Conservation (phyloP, 371 early-diverging fungal genomes). For the Lichtheimia ramosa region DNA sequence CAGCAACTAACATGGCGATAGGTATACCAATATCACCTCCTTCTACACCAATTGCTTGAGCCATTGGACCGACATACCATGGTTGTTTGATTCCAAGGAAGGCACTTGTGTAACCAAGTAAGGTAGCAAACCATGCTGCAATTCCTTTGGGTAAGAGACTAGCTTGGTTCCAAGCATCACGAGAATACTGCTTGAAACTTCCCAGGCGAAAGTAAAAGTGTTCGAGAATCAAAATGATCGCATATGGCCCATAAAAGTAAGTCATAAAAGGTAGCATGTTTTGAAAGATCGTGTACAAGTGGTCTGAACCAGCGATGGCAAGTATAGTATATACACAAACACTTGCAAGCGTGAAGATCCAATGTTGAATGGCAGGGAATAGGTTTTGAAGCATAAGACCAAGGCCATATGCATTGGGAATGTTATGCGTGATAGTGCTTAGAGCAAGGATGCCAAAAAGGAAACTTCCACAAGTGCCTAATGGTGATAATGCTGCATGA, state of each 20-base stretch:
- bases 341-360: not conserved
- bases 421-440: slow-evolving; percentile 18
- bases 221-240: not conserved
- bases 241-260: slow-evolving; percentile 23
- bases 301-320: slow-evolving; percentile 4
- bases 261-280: slow-evolving; percentile 23
- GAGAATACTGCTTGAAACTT: not conserved
- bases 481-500: slow-evolving; percentile 11
- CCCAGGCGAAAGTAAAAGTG: slow-evolving; percentile 5
- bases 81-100: slow-evolving; percentile 31
- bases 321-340: not conserved
- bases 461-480: slow-evolving; percentile 26
- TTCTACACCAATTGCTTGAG: slow-evolving; percentile 5
- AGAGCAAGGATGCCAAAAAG: slow-evolving; percentile 26
- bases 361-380: slow-evolving; percentile 11
- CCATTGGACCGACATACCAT: slow-evolving; percentile 28
- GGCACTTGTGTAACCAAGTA: slow-evolving; percentile 18
- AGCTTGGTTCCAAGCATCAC: slow-evolving; percentile 18
- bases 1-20: not conserved
- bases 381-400: slow-evolving; percentile 21
- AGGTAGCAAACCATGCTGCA: slow-evolving; percentile 8
- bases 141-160: slow-evolving; percentile 25
- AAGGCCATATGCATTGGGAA: slow-evolving; percentile 24
- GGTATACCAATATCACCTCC: slow-evolving; percentile 5
- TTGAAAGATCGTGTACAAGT: slow-evolving; percentile 1